Percentiles rank a stretch among this genome's conserved stretches.
These are phyloP conservation scores for Helichrysum umbraculigerum DNA, from an alignment of 129 eudicot species.

Conservation along the genomic window DNA sequence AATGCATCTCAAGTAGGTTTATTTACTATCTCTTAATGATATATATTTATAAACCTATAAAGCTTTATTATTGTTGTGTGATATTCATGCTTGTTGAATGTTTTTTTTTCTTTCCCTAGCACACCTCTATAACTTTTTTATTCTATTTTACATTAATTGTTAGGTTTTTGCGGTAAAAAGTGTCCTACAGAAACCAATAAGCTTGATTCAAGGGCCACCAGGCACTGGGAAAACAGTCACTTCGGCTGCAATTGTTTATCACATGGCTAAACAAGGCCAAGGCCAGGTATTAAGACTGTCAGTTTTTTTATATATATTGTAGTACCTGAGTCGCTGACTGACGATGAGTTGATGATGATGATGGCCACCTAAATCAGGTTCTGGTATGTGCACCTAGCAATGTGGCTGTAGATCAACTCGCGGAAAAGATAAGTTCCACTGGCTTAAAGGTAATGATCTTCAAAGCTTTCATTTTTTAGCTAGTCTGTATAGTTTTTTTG, in stretches of 20 bases:
- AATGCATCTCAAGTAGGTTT: constrained; percentile 90
- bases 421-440: constrained; percentile 94
- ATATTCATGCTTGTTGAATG: neutral
- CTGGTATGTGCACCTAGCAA: constrained; percentile 98
- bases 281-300: constrained; percentile 63
- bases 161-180: constrained; percentile 96
- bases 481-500: neutral
- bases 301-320: neutral
- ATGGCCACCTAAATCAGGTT: constrained; percentile 50
- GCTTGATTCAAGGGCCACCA: constrained; percentile 96
- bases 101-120: neutral
- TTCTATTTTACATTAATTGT: neutral
- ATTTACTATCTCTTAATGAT: neutral
- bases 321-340: neutral
- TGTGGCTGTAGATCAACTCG: constrained; percentile 95
- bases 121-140: neutral
- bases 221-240: constrained; percentile 98
- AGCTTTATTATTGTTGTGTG: neutral
- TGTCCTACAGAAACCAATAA: constrained; percentile 93
- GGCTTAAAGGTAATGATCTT: constrained; percentile 67
- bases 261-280: constrained; percentile 98
- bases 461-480: neutral
- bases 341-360: constrained; percentile 14
- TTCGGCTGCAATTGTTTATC: constrained; percentile 96
- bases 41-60: neutral